These are phyloP conservation scores for Amanita inopinata DNA, from an alignment of 768 basidiomycete species.

Conservation along the genomic window DNA sequence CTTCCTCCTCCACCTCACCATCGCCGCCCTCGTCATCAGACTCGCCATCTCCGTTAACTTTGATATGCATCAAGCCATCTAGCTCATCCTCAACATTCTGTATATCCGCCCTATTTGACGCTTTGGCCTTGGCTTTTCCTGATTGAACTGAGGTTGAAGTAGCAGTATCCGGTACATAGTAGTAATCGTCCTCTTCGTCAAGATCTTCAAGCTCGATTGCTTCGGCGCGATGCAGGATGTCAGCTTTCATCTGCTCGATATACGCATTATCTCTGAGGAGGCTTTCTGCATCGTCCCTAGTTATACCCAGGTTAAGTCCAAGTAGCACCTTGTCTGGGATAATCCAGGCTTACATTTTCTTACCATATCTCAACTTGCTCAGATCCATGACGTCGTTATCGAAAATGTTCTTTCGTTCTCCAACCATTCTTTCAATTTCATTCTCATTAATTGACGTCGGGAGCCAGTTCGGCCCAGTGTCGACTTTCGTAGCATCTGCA, in stretches of 20 bases:
- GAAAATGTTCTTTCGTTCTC: conserved; percentile 62
- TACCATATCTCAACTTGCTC: conserved; percentile 49
- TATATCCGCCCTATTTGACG: conserved; percentile 17
- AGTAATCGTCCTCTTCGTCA: conserved; percentile 27
- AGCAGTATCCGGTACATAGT: background rate
- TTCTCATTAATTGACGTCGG: conserved; percentile 7
- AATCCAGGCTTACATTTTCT: conserved; percentile 41
- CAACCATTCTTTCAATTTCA: conserved; percentile 16
- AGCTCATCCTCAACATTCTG: conserved; percentile 46
- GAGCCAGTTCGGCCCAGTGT: background rate
- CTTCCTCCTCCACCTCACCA: conserved; percentile 21
- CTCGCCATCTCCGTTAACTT: conserved; percentile 53
- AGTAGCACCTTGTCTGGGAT: conserved; percentile 1
- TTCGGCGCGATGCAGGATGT: conserved; percentile 72
- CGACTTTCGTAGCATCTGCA: background rate
- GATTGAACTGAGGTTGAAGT: background rate
- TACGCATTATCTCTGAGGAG: conserved; percentile 43
- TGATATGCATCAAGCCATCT: conserved; percentile 29
- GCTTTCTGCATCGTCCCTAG: conserved; percentile 32
- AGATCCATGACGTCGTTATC: conserved; percentile 66
- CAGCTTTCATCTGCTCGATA: conserved; percentile 71
- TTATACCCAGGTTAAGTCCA: background rate
- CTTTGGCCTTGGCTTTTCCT: conserved; percentile 20
- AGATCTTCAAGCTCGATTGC: conserved; percentile 56
- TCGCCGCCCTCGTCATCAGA: conserved; percentile 28